Conservation (phyloP, 805 yeast genomes). For the Monosporozyma aerobia region DNA sequence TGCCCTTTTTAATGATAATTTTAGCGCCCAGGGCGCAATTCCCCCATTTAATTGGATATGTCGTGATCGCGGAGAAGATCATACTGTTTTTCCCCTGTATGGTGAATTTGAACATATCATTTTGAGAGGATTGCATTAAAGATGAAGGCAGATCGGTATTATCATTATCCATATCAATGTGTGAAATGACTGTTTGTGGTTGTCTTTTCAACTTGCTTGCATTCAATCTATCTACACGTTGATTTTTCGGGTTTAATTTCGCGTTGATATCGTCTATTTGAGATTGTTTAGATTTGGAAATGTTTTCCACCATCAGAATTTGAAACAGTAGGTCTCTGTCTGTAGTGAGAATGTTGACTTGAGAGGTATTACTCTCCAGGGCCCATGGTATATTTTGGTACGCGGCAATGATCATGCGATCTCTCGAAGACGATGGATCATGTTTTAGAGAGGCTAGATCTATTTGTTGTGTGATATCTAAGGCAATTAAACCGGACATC, state of each 20-base stretch:
- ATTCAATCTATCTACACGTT: conserved; percentile 46
- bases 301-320: conserved; percentile 46
- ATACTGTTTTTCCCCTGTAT: conserved; percentile 46
- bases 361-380: background rate
- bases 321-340: conserved; percentile 38
- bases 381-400: conserved; percentile 17
- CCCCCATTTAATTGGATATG: conserved; percentile 41
- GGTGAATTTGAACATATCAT: conserved; percentile 39
- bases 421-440: conserved; percentile 8
- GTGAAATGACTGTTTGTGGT: conserved; percentile 34
- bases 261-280: conserved; percentile 48
- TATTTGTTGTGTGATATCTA: conserved; percentile 12
- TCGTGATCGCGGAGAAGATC: conserved; percentile 49
- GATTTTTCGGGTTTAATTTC: conserved; percentile 47
- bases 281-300: conserved; percentile 40
- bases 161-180: conserved; percentile 38
- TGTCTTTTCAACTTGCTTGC: conserved; percentile 11
- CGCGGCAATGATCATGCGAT: conserved; percentile 10
- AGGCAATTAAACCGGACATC: background rate
- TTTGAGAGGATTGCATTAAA: background rate
- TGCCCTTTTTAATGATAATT: conserved; percentile 40
- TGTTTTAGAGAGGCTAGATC: conserved; percentile 5
- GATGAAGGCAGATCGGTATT: background rate
- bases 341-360: conserved; percentile 4
- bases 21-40: conserved; percentile 51